Base-by-base conservation (phyloP, 2,329 filamentous ascomycete species). In the Colletotrichum cuscutae region DNA sequence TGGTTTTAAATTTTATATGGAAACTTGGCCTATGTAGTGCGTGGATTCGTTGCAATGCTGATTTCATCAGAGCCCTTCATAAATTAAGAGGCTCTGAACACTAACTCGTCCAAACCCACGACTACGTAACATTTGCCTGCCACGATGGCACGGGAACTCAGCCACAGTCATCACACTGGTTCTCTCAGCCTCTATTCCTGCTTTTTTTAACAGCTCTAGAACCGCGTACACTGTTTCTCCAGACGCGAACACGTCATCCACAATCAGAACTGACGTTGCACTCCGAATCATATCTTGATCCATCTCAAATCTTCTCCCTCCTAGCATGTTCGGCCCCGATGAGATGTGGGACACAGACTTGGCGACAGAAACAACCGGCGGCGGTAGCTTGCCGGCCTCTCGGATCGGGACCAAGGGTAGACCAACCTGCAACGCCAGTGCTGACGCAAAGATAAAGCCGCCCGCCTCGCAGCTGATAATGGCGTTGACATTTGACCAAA, bases 221-320 rank as follows among this genome's bases (percentile, higher is more conserved):
- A 89, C 82, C 7, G 87, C 88, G 77, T 81, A 86, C 49, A 91
- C 84, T 3, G 89, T 91, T 75, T 83, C 75, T 1, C 89, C 89
- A 0, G 86, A 88, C 6, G 89, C 84, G 68, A 92, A 84, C 32
- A 90, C 89, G 78, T 92, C 89, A 71, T 92, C 89, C 5, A 92
- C 83, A 0, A 91, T 84, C n/a, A 91, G 81, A 12, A 91, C 85
- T 4, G 81, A 82, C 4, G 78, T 80, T 1, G 80, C 83, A 46
- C 30, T 76, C 0, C 81, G 76, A 22, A 91, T 37, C 49, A 80
- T 79, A 80, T 85, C 80, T 22, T 76, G 76, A 19, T 82, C 81
- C 77, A 92, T 88, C 80, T 90, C 89, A 7, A 91, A 84, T 37
- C 72, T 77, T 49, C 83, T 81, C 68, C 81, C 79, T 62, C 72